A percentile compares a stretch with the other conserved stretches of the same genome.
phyloP scores from a whole-genome alignment of 192 early-diverging fungal genomes.

The Diversispora epigaea region DNA sequence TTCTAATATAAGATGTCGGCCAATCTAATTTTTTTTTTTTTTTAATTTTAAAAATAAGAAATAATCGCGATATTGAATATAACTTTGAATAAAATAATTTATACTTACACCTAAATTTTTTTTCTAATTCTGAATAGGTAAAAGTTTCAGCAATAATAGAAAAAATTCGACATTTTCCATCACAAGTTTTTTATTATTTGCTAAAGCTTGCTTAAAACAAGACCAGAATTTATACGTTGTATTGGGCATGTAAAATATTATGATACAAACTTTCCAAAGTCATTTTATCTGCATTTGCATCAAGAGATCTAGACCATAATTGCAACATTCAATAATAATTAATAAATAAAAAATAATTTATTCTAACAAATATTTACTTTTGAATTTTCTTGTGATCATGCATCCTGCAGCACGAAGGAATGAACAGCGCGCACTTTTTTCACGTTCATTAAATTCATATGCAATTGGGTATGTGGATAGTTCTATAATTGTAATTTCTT shows the following conservation, averaged over 20 bases:
- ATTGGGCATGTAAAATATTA: neutral
- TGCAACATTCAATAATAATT: neutral
- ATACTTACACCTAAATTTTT: neutral
- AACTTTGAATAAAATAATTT: neutral
- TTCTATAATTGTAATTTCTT: neutral
- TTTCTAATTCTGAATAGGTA: neutral
- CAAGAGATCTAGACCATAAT: neutral
- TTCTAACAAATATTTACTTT: neutral
- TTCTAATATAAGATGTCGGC: neutral
- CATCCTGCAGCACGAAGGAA: neutral
- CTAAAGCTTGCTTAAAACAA: neutral
- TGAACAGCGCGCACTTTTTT: neutral
- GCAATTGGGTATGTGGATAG: neutral
- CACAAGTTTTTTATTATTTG: neutral
- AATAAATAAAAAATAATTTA: neutral
- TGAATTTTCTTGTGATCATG: neutral
- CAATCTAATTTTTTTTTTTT: too few relatives aligned
- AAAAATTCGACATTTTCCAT: neutral
- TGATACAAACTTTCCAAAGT: neutral
- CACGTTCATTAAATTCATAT: neutral
- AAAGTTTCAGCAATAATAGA: neutral
- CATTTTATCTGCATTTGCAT: neutral
- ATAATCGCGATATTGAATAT: neutral
- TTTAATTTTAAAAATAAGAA: neutral
- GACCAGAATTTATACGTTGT: neutral